Evolutionary conservation across 768 basidiomycete species (phyloP).

Genomic region (Lentinula aciculospora): DNA sequence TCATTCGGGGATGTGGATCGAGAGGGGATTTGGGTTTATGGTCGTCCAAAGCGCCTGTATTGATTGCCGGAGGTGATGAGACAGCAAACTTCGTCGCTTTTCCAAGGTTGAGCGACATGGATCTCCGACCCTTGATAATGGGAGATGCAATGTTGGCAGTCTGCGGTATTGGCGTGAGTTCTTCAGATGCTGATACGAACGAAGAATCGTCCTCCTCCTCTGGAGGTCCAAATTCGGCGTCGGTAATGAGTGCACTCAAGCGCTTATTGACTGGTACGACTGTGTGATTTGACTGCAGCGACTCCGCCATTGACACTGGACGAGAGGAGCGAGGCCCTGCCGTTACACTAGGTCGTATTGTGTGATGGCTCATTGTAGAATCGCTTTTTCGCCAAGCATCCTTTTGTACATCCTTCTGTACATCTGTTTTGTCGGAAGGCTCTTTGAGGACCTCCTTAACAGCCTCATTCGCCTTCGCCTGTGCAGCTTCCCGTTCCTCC

Average conservation of each 20-base stretch:
- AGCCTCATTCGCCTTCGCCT: slow-evolving; percentile 16
- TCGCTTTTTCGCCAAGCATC: slow-evolving; percentile 80
- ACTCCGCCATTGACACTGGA: slow-evolving; percentile 76
- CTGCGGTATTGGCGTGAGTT: slow-evolving; percentile 9
- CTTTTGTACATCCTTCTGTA: slow-evolving; percentile 40
- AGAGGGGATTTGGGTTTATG: slow-evolving; percentile 27
- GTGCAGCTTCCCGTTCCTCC: slow-evolving; percentile 20
- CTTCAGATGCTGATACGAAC: slow-evolving; percentile 14
- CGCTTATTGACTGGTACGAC: slow-evolving; percentile 64
- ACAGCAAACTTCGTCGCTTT: slow-evolving; percentile 20
- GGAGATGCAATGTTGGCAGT: slow-evolving; percentile 21
- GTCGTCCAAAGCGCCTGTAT: slow-evolving; percentile 21
- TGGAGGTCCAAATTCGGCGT: slow-evolving; percentile 60
- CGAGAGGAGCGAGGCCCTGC: slow-evolving; percentile 48
- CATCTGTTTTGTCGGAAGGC: slow-evolving; percentile 17
- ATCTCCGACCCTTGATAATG: slow-evolving; percentile 51
- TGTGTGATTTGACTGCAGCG: slow-evolving; percentile 68
- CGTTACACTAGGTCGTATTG: slow-evolving; percentile 51
- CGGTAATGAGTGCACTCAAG: slow-evolving; percentile 60
- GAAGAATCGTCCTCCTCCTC: slow-evolving; percentile 57
- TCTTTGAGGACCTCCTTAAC: slow-evolving; percentile 8
- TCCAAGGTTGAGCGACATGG: slow-evolving; percentile 56
- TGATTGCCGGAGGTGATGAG: slow-evolving; percentile 20
- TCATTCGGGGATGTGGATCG: slow-evolving; percentile 21
- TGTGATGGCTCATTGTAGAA: slow-evolving; percentile 73